These are phyloP conservation scores for Citrus glauca DNA, from an alignment of 345 rosid species.

Conservation along the genomic window DNA sequence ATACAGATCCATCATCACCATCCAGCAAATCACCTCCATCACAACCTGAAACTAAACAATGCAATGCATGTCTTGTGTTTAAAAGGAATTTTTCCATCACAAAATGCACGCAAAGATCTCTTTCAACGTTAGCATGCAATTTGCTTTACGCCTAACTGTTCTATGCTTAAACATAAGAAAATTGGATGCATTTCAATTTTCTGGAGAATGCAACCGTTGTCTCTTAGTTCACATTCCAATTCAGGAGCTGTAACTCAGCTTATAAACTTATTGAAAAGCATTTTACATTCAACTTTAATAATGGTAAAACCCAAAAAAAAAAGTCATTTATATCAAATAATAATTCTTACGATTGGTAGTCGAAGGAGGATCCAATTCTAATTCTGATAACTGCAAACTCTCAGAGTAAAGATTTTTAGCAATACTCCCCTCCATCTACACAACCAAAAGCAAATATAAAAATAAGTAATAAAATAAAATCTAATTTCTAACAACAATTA, in stretches of 20 bases:
- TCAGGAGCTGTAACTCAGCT: not conserved
- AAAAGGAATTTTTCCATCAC: not conserved
- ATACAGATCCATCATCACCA: conserved; percentile 40
- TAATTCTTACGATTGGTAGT: not conserved
- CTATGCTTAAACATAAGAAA: not conserved
- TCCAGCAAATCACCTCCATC: conserved; percentile 24
- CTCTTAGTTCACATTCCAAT: not conserved
- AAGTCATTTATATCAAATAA: not conserved
- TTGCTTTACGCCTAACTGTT: not conserved
- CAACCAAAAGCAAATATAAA: not conserved
- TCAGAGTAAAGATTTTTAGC: conserved; percentile 56
- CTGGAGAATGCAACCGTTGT: not conserved
- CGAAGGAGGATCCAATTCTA: conserved; percentile 21
- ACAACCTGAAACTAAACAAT: conserved; percentile 19
- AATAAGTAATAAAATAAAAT: too few relatives aligned
- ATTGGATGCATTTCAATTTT: not conserved
- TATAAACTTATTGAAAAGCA: not conserved
- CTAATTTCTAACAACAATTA: too few relatives aligned
- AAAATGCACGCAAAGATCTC: not conserved
- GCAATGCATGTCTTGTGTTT: not conserved
- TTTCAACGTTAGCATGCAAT: not conserved
- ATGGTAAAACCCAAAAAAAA: too few relatives aligned
- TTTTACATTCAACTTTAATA: not conserved
- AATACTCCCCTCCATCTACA: conserved; percentile 37
- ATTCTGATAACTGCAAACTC: conserved; percentile 29